phyloP scores from a whole-genome alignment of 176 grass and related monocot species.

The Saccharum officinarum region DNA sequence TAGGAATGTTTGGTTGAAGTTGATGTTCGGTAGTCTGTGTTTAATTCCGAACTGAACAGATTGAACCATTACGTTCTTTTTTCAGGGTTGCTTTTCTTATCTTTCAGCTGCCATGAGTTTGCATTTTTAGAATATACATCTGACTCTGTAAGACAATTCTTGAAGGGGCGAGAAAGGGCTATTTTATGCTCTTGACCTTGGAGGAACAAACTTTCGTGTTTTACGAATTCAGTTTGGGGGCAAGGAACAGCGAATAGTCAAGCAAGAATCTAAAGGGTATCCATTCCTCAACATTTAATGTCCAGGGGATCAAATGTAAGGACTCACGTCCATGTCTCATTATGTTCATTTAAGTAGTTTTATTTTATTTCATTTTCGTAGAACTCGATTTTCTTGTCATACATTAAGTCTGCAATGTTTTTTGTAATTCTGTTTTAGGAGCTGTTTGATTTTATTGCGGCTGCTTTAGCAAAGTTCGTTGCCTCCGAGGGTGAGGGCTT shows the following conservation, averaged over 20 bases:
- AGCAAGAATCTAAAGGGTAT: slow-evolving; percentile 64
- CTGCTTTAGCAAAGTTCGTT: slow-evolving; percentile 70
- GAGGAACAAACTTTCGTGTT: slow-evolving; percentile 84
- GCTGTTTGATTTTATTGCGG: slow-evolving; percentile 79
- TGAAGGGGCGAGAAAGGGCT: slow-evolving; percentile 62
- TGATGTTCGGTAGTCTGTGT: neutral
- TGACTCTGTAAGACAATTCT: neutral
- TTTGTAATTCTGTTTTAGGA: slow-evolving; percentile 50
- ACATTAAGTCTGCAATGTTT: neutral
- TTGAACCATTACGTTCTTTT: neutral
- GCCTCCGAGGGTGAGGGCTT: slow-evolving; percentile 67
- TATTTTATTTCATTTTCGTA: neutral
- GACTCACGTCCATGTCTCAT: neutral
- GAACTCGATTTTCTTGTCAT: neutral
- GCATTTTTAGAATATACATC: neutral
- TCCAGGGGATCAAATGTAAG: slow-evolving; percentile 60
- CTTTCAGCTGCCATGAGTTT: neutral
- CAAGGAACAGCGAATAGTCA: slow-evolving; percentile 59
- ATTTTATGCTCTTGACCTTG: slow-evolving; percentile 88
- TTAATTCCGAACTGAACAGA: neutral
- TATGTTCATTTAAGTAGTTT: neutral
- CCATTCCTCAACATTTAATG: slow-evolving; percentile 78
- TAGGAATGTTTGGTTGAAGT: neutral
- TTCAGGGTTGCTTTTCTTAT: neutral
- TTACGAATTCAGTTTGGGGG: slow-evolving; percentile 73